Evolutionary conservation across 2,329 filamentous ascomycete genomes (phyloP).

Genomic region (Biscogniauxia mediterranea): DNA sequence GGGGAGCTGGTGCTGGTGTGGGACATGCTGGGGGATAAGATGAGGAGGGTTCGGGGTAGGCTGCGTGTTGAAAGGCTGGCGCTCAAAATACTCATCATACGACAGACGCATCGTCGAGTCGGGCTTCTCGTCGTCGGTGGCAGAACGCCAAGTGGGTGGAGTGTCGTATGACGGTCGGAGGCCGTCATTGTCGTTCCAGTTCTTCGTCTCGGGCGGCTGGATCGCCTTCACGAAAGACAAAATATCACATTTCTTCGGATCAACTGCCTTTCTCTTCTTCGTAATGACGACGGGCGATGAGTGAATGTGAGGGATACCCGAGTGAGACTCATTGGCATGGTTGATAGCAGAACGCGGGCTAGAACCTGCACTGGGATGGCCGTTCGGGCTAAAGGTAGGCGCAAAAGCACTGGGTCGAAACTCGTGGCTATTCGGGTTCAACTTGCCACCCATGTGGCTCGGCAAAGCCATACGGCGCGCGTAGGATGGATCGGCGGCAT

Average conservation of each 20-base stretch:
- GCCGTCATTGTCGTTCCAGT: constrained; percentile 76
- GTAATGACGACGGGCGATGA: constrained; percentile 52
- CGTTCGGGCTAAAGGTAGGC: constrained; percentile 73
- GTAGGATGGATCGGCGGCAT: constrained; percentile 51
- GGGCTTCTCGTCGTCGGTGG: constrained; percentile 67
- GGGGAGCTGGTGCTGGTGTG: constrained; percentile 82
- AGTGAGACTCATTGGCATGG: constrained; percentile 38
- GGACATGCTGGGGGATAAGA: constrained; percentile 63
- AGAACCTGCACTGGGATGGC: constrained; percentile 63
- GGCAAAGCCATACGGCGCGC: constrained; percentile 52
- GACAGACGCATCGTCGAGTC: constrained; percentile 64
- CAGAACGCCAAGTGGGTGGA: constrained; percentile 76
- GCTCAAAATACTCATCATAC: constrained; percentile 79
- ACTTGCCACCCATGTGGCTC: constrained; percentile 51
- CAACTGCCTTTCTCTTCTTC: constrained; percentile 70
- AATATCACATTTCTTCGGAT: constrained; percentile 66
- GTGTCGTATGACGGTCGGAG: constrained; percentile 84
- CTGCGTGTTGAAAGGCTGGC: constrained; percentile 57
- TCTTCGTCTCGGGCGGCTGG: constrained; percentile 51
- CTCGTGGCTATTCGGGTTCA: constrained; percentile 69
- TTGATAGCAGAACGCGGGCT: constrained; percentile 67
- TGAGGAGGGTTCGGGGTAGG: constrained; percentile 69
- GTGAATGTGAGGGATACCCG: constrained; percentile 26
- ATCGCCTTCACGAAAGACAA: constrained; percentile 54
- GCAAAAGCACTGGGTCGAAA: constrained; percentile 86